Base-by-base conservation (phyloP, 2,329 filamentous ascomycete genomes). In the Aspergillus clavatus region DNA sequence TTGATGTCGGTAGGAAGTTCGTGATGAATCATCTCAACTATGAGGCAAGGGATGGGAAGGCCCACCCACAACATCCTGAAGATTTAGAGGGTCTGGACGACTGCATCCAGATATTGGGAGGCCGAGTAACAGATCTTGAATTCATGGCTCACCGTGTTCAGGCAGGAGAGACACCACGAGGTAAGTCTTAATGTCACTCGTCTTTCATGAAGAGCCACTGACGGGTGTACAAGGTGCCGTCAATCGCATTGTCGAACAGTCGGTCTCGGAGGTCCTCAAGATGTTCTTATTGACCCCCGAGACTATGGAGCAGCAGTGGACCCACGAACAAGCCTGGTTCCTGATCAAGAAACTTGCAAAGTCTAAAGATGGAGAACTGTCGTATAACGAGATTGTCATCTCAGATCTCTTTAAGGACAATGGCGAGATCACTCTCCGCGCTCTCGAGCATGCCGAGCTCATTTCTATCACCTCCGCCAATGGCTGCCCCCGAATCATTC, bases 91-190 rank as follows among this genome's bases (percentile, higher is more conserved):
- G 90, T 51, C 77, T 98, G 1, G 89, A 96, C 58, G 77, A 77
- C 22, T 90, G 87, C 55, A 94, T 97, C 53, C 79, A 83, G 22
- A 79, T 83, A 0, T 78, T 98, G 1, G 93, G 93, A 18, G 93
- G 93, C 2, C 87, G 93, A 3, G 77, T 98, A n/a, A 95, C 89
- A 0, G 93, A 98, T 61, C 82, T 98, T 16, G 91, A 97, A 62
- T 94, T 93, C 61, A 81, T 98, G 35, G 86, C 90, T n/a, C 82
- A 91, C 27, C 80, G 93, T 14, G 86, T 98, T 57, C 88, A 89
- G 68, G 82, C 86, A 1, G 91, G 93, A 12, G 89, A 96, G 65
- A 85, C 79, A 2, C 93, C 93, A 0, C 79, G 77, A 52, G 78
- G 72, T 72, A 56, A n/a, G 51, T 50, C 19, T n/a, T n/a, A 12